Evolutionary conservation across 2,329 filamentous ascomycete genomes (phyloP).

Genomic region (Colletotrichum sidae): DNA sequence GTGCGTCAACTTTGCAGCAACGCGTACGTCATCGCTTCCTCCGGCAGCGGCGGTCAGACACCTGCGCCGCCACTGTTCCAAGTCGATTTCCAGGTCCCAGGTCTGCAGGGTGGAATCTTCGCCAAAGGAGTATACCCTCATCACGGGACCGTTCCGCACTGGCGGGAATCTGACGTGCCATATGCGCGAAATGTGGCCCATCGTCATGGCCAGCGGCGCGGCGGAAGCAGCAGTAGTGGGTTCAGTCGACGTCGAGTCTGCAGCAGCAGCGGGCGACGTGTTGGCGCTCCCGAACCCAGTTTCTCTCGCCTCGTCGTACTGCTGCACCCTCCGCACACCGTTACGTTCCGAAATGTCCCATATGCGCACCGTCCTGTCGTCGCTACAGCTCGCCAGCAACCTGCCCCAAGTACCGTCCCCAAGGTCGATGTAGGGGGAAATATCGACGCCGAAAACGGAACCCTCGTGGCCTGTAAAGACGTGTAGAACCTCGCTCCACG

Average conservation of each 20-base stretch:
- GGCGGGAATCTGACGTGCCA: constrained; percentile 82
- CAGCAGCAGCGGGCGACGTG: constrained; percentile 40
- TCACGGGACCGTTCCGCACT: constrained; percentile 37
- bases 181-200: constrained; percentile 90
- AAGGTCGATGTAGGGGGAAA: constrained; percentile 69
- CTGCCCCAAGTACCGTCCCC: constrained; percentile 57
- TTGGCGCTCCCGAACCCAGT: constrained; percentile 70
- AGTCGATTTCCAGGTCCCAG: constrained; percentile 70
- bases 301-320: constrained; percentile 55
- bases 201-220: constrained; percentile 74
- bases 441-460: constrained; percentile 89
- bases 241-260: constrained; percentile 40
- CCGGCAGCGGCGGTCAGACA: constrained; percentile 12
- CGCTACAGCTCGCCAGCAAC: constrained; percentile 91
- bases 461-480: constrained; percentile 82
- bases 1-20: constrained; percentile 58
- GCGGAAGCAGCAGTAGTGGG: constrained; percentile 41
- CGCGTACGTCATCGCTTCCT: constrained; percentile 4
- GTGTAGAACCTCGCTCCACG: constrained; percentile 58
- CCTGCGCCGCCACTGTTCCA: constrained; percentile 33
- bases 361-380: constrained; percentile 88
- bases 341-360: constrained; percentile 80
- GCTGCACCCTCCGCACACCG: constrained; percentile 39
- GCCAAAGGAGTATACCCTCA: constrained; percentile 80
- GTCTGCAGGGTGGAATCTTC: constrained; percentile 84